These are phyloP conservation scores for Pachysandra terminalis DNA, from an alignment of 164 flowering plant genomes.

Conservation along the genomic window DNA sequence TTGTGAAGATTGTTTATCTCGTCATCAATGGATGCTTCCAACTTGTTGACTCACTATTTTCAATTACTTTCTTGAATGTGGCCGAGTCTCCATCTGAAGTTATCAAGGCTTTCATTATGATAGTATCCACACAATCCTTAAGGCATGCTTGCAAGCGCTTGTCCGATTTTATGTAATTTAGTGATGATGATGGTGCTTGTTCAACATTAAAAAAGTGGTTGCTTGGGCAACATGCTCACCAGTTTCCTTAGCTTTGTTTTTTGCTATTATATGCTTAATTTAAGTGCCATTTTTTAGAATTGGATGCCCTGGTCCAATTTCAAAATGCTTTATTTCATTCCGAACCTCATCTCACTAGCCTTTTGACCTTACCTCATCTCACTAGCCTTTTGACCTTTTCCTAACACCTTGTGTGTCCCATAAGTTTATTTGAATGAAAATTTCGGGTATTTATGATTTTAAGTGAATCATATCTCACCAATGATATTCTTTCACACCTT, in stretches of 20 bases:
- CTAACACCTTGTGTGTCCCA: background rate
- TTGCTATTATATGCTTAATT: too few species aligned
- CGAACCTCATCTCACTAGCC: background rate
- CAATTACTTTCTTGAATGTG: background rate
- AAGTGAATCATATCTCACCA: background rate
- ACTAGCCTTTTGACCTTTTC: too few species aligned
- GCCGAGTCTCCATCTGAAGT: background rate
- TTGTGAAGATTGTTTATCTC: background rate
- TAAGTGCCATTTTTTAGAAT: too few species aligned
- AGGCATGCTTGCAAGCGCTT: too few species aligned
- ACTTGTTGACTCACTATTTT: background rate
- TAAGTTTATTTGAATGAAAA: background rate
- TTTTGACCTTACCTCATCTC: too few species aligned
- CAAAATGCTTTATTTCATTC: background rate
- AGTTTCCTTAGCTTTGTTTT: background rate
- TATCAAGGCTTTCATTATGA: background rate
- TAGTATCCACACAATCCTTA: conserved; percentile 1
- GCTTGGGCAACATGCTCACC: background rate
- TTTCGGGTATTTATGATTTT: too few species aligned
- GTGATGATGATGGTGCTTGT: background rate
- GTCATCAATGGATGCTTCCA: background rate
- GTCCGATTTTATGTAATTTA: background rate
- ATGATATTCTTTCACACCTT: background rate
- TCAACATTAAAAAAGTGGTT: background rate
- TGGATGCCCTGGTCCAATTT: too few species aligned